Percentiles rank a stretch among this genome's conserved stretches.
Evolutionary conservation across 1,284 basidiomycete genomes (phyloP).

Genomic region (Austropuccinia psidii): DNA sequence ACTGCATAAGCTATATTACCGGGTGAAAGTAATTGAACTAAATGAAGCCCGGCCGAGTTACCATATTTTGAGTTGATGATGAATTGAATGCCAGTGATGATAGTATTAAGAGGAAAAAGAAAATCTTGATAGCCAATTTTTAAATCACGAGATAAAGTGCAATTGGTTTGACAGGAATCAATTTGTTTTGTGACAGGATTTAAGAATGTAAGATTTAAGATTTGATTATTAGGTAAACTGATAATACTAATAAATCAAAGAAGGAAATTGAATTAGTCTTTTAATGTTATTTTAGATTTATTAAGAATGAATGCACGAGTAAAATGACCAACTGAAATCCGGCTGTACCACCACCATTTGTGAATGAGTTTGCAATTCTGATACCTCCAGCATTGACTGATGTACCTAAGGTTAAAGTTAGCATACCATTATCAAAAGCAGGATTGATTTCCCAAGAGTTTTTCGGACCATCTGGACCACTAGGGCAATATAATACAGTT

Average conservation of each 20-base stretch:
- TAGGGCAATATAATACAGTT: conserved; percentile 71
- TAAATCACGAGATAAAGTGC: conserved; percentile 50
- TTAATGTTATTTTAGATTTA: background rate
- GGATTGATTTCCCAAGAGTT: conserved; percentile 78
- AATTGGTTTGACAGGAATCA: conserved; percentile 47
- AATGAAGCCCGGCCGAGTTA: conserved; percentile 68
- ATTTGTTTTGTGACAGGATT: conserved; percentile 40
- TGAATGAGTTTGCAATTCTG: conserved; percentile 82
- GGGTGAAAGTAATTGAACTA: conserved; percentile 80
- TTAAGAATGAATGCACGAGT: background rate
- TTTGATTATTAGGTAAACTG: conserved; percentile 43
- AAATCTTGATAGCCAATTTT: conserved; percentile 80
- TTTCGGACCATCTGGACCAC: conserved; percentile 64
- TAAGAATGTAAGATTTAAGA: conserved; percentile 42
- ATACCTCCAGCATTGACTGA: conserved; percentile 68
- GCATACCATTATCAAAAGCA: conserved; percentile 57
- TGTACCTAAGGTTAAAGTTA: conserved; percentile 64
- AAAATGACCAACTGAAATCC: conserved; percentile 62
- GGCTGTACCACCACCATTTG: conserved; percentile 67
- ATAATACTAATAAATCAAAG: conserved; percentile 39
- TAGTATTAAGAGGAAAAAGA: conserved; percentile 56
- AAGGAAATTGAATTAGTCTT: background rate
- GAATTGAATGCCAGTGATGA: conserved; percentile 74
- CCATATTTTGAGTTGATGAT: conserved; percentile 70
- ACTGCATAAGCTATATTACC: conserved; percentile 52